Evolutionary conservation across 1,284 basidiomycete species (phyloP), one percentile per base, ranked within the genome.

Genomic region (Irpex sp.): DNA sequence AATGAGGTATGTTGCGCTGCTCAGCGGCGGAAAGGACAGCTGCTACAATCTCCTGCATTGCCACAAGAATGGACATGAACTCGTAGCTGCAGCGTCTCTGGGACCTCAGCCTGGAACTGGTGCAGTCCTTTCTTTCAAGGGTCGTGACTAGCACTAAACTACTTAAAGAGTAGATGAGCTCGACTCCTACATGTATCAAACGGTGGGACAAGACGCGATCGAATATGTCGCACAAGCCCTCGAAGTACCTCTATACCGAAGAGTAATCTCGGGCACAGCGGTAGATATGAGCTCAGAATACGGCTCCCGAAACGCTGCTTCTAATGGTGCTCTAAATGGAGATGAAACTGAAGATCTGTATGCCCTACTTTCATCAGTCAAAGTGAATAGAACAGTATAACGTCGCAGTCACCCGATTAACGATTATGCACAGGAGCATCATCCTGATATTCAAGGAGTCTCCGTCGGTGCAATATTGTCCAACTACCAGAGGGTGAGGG

Each of bases 101-200:
- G 85, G 91, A 11, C 97, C 97, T 13, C 86, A 83, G 63, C 77
- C 82, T 54, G 95, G 94, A 69, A 92, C 92, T 85, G 95, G 95
- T 95, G 70, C 68, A 71, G 60, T 43, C 46, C 61, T 54, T 56
- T 63, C 60, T 59, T 57, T 11, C 13, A n/a, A 13, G 13, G 35
- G 7, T 31, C 26, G 26, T 60, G 7, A 60, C 61, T 62, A 66
- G 55, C 15, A 51, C 37, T 68, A 68, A 58, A 70, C 64, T 59
- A 63, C 13, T 57, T 62, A 56, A 59, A 64, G 58, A 57, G 11
- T 75, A 97, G 97, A 98, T 81, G 97, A 99, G 80, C 87, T 98
- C 70, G 97, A 99, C 77, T 98, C 97, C 53, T 99, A 97, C 79
- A 85, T 99, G 77, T 99, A 98, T 75, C 97, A 99, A 75, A 98